A percentile compares a stretch with the other conserved stretches of the same genome.
These are phyloP conservation scores for Carex myosuroides DNA, from an alignment of 176 grass and related monocot species.

Conservation along the genomic window DNA sequence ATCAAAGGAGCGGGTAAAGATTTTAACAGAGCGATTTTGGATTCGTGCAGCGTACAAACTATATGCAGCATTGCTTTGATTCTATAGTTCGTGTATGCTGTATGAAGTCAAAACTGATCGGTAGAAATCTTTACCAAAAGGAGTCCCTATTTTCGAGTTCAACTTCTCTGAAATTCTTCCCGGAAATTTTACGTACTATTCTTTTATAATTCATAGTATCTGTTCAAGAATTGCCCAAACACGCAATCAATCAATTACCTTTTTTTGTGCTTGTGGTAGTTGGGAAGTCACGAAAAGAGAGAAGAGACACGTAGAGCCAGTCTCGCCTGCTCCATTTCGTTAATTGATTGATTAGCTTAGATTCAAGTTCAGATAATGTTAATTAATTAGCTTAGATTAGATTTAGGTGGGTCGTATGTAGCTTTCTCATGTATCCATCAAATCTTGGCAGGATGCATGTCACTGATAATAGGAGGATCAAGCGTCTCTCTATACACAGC, in stretches of 20 bases:
- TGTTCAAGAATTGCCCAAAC: not conserved
- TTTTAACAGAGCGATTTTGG: no score
- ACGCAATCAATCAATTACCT: not conserved
- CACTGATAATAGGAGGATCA: constrained; percentile 5
- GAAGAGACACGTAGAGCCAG: not conserved
- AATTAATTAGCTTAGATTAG: not conserved
- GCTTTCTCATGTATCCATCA: constrained; percentile 22
- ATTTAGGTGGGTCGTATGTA: constrained; percentile 12
- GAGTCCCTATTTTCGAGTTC: no score
- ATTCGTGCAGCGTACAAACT: no score
- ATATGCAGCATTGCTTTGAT: no score
- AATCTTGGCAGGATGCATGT: constrained; percentile 3
- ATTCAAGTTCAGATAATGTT: not conserved
- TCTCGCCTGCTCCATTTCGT: not conserved
- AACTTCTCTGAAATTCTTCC: not conserved
- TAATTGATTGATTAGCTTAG: not conserved
- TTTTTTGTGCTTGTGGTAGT: not conserved
- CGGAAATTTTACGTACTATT: not conserved
- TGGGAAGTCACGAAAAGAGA: not conserved
- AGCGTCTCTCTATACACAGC: not conserved
- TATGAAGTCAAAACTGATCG: no score
- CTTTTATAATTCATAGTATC: not conserved
- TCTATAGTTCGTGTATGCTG: no score
- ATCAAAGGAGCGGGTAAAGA: no score
- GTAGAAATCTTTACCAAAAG: no score